These are phyloP conservation scores for Avena eriantha DNA, from an alignment of 176 grass and related monocot genomes.

Conservation along the genomic window DNA sequence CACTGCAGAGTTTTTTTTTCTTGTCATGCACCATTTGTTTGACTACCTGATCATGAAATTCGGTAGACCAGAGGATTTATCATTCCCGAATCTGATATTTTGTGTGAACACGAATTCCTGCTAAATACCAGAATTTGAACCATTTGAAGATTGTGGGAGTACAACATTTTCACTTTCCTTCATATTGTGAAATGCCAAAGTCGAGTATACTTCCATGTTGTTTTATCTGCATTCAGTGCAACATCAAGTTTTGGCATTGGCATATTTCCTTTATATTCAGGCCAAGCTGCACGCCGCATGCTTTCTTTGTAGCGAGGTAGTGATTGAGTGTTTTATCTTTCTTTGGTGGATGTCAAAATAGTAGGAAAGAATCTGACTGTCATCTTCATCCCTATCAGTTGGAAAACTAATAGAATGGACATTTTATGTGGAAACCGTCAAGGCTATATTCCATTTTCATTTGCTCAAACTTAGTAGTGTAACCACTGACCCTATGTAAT, in stretches of 20 bases:
- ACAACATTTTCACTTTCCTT: neutral
- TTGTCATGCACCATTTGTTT: neutral
- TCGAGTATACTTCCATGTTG: neutral
- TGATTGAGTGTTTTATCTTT: neutral
- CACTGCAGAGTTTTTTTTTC: neutral
- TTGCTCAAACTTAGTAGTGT: neutral
- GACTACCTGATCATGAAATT: slow-evolving; percentile 9
- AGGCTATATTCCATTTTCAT: neutral
- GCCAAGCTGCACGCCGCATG: neutral
- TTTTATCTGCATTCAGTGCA: slow-evolving; percentile 7
- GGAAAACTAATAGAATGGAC: neutral
- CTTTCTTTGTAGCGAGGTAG: neutral
- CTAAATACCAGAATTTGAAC: neutral
- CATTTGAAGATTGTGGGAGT: neutral
- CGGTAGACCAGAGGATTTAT: neutral
- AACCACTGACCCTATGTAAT: neutral
- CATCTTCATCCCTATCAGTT: neutral
- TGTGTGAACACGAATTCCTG: neutral
- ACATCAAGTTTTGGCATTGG: neutral
- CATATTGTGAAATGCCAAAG: neutral
- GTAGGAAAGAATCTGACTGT: neutral
- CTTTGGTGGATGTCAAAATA: neutral
- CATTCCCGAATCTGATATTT: neutral
- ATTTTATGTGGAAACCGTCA: neutral
- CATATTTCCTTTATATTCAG: slow-evolving; percentile 14